Evolutionary conservation across 2,329 filamentous ascomycete genomes (phyloP).

Genomic region (Xylogone sp.): DNA sequence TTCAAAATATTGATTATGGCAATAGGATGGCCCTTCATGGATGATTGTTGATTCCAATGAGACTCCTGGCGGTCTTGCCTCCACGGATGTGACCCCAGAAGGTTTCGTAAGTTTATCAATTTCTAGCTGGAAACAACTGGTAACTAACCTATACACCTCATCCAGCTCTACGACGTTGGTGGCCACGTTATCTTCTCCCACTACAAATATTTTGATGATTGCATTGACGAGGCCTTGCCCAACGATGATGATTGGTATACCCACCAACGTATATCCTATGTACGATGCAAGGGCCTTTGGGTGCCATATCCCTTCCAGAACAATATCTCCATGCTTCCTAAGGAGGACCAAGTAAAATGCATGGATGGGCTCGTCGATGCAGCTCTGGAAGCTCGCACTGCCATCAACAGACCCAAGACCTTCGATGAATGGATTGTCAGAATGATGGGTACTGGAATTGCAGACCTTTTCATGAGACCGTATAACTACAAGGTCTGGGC

Average conservation of each 20-base stretch:
- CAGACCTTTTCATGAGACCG: slow-evolving; percentile 95
- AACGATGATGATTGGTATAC: slow-evolving; percentile 94
- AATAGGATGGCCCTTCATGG: slow-evolving; percentile 87
- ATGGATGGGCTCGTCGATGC: slow-evolving; percentile 96
- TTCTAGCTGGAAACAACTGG: slow-evolving; percentile 11
- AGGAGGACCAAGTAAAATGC: slow-evolving; percentile 93
- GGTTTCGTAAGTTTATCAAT: slow-evolving; percentile 75
- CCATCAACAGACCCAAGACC: slow-evolving; percentile 88
- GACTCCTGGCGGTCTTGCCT: slow-evolving; percentile 90
- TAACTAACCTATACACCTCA: slow-evolving; percentile 12
- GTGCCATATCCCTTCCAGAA: slow-evolving; percentile 99
- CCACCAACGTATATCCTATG: slow-evolving; percentile 98
- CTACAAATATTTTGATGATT: slow-evolving; percentile 99
- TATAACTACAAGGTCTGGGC: slow-evolving; percentile 99
- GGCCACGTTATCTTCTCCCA: slow-evolving; percentile 48
- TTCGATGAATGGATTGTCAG: slow-evolving; percentile 99
- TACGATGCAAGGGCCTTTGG: slow-evolving; percentile 94
- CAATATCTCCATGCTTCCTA: slow-evolving; percentile 97
- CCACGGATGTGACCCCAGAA: slow-evolving; percentile 91
- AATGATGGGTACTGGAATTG: slow-evolving; percentile 84
- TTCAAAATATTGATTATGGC: slow-evolving; percentile 9
- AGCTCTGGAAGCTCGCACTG: slow-evolving; percentile 78
- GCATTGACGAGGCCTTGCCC: slow-evolving; percentile 93
- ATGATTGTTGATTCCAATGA: slow-evolving; percentile 90
- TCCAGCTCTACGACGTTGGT: slow-evolving; percentile 90